Evolutionary conservation across 1,284 basidiomycete genomes (phyloP), one percentile per base, ranked within the genome.

Genomic region (Trichosporon sp.): DNA sequence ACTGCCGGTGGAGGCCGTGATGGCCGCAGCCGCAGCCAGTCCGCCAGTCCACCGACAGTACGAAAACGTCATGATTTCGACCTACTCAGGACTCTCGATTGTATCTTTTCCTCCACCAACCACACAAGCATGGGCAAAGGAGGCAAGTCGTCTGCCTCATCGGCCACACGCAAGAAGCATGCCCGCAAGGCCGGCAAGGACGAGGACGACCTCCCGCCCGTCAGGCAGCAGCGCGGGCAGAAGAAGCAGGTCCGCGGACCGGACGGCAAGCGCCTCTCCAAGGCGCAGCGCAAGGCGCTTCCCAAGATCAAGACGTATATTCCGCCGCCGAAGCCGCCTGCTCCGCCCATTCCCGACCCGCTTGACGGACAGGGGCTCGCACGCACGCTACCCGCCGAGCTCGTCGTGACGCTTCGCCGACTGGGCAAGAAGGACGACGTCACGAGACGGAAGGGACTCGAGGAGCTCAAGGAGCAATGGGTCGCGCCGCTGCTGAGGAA

Each of bases 371-470:
- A 88, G 23, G 93, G 93, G 0, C 83, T 97, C 9, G 89, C 86
- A 11, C 85, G 87, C 73, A 82, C 82, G n/a, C 80, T 95, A 11
- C 88, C 90, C 0, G 85, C 93, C 0, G 92, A 95, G 56, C 83
- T 98, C 19, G 85, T 95, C 14, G 86, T 99, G 23, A 85, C 93
- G 1, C 83, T 98, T 57, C 82, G 92, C 59, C 86, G 87, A 61
- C 83, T 98, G 52, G 87, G 86, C 32, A 99, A 99, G 85, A 97
- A 96, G 82, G 94, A 96, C 68, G 85, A 86, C 19, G 86, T 92
- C 46, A 98, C 95, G 1, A 89, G 93, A 74, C 82, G 86, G 16
- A 88, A 90, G 70, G 94, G 92, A 0, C 80, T 98, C 65, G 95
- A 98, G 74, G 93, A 95, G 64, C 79, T 99, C 25, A 84, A 85